These are phyloP conservation scores for Sambucus nigra DNA, from an alignment of 129 eudicot species.

Conservation along the genomic window DNA sequence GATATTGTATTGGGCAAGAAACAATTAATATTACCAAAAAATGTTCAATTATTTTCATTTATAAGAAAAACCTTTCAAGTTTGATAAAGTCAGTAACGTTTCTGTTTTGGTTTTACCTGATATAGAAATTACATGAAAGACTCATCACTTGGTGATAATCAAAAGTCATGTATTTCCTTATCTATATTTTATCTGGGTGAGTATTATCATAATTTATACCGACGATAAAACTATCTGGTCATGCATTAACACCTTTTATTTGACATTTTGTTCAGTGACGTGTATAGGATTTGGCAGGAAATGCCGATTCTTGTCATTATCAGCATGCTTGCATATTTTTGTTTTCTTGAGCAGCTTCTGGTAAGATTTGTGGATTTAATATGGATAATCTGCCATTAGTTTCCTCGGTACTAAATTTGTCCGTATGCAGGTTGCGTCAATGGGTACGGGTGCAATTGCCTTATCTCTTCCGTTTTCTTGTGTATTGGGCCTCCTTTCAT, in stretches of 20 bases:
- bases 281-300: slow-evolving; percentile 83
- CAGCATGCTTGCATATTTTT: slow-evolving; percentile 81
- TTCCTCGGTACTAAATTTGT: neutral
- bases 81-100: too few relatives aligned
- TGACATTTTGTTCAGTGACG: slow-evolving; percentile 20
- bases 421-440: slow-evolving; percentile 43
- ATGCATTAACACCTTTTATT: slow-evolving; percentile 9
- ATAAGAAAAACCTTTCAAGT: too few relatives aligned
- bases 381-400: neutral
- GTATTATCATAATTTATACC: too few relatives aligned
- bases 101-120: too few relatives aligned
- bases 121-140: too few relatives aligned
- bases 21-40: too few relatives aligned
- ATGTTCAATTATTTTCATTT: too few relatives aligned
- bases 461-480: slow-evolving; percentile 92
- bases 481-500: slow-evolving; percentile 70
- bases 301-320: slow-evolving; percentile 78
- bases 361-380: slow-evolving; percentile 19
- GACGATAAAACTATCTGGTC: neutral
- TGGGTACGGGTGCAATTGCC: slow-evolving; percentile 80
- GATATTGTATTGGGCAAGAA: too few relatives aligned
- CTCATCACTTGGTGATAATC: too few relatives aligned
- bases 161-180: too few relatives aligned
- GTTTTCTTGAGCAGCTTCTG: slow-evolving; percentile 90
- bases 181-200: too few relatives aligned